Evolutionary conservation across 257 asterid species (phyloP).

Genomic region (Salvia hispanica): DNA sequence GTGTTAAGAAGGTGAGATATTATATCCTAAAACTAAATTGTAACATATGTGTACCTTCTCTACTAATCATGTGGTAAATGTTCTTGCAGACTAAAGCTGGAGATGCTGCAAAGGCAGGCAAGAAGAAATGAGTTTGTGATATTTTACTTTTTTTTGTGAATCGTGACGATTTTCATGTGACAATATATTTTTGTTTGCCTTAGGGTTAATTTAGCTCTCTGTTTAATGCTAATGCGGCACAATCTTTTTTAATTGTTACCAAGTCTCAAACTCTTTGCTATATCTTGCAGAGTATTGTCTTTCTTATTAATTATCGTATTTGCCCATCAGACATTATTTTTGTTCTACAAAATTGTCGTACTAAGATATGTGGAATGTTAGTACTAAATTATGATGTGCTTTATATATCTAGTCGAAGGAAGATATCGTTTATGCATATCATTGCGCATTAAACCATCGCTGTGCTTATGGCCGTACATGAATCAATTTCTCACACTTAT

Average conservation of each 20-base stretch:
- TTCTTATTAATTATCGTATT: no score
- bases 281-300: no score
- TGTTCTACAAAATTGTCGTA: no score
- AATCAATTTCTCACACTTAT: no score
- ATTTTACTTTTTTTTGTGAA: conserved; percentile 26
- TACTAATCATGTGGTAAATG: not conserved
- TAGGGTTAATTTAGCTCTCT: conserved; percentile 26
- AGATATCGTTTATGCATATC: no score
- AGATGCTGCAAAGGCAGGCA: conserved; percentile 80
- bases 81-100: conserved; percentile 79
- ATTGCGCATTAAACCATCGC: no score
- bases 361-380: no score
- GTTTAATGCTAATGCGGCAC: conserved; percentile 26
- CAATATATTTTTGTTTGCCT: conserved; percentile 2
- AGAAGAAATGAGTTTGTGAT: conserved; percentile 56
- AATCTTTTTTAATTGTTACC: not conserved
- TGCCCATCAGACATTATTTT: no score
- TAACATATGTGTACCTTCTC: not conserved
- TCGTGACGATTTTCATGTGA: not conserved
- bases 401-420: no score
- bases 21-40: not conserved
- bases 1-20: conserved; percentile 77
- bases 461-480: no score
- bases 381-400: no score
- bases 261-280: no score